Base-by-base conservation (phyloP, 371 early-diverging fungal species). In the Mucor sp. region DNA sequence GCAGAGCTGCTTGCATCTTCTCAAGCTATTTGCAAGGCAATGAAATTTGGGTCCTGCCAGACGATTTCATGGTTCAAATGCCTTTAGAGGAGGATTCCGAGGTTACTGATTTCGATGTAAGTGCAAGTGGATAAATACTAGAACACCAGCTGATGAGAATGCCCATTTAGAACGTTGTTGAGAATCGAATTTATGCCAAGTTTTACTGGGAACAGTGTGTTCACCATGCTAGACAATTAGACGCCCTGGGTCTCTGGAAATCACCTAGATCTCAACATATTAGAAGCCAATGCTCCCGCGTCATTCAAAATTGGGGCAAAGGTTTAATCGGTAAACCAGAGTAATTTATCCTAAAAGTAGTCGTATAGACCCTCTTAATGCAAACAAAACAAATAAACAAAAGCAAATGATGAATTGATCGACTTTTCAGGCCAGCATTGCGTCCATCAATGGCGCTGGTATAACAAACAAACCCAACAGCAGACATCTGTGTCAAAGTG, bases 81-180 rank as follows among this genome's bases (percentile, higher is more conserved):
- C 76, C 78, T 9, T 70, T 70, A 17, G 48, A 59, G 3, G 60
- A 71, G n/a, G 74, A 72, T 33, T 53, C 58, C 11, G 74, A 66
- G 21, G 68, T 80, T 7, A 75, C 83, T n/a, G 80, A 78, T 65
- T 75, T 84, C 50, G 81, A 84, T 72, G 84, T 78, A 74, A 72
- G 76, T 74, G n/a, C 61, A 43, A 21, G 28, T 53, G 11, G 43
- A 25, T 17, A 48, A 44, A 44, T 21, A 27, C 14, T 1, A n/a
- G 15, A 0, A 28, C 15, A 60, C 14, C 28, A 7, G 2, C 17
- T 43, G 12, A 47, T 39, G 21, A 23, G 2, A 12, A 11, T 12
- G 27, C 30, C 30, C 30, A 6, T 23, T 35, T 62, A 84, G 84
- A 69, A 72, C 35, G 78, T 81, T 19, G 76, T 84, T 35, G 82